Evolutionary conservation across 2,329 filamentous ascomycete species (phyloP).

Genomic region (Pseudomassariella vexata): DNA sequence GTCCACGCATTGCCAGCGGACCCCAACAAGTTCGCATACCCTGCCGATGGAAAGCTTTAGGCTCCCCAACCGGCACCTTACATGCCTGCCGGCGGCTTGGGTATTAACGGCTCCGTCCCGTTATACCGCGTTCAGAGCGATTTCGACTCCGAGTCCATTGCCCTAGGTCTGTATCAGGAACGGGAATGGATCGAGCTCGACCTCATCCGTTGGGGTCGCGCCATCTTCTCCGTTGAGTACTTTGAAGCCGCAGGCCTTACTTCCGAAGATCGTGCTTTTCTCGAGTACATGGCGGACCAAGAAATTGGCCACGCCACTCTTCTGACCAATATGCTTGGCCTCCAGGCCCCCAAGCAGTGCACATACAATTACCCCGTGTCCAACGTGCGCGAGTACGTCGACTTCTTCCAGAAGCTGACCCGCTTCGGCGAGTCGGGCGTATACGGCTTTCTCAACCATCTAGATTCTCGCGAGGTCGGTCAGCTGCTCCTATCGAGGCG

Average conservation of each 20-base stretch:
- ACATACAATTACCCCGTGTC: slow-evolving; percentile 76
- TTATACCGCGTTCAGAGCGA: slow-evolving; percentile 75
- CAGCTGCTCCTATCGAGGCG: slow-evolving; percentile 70
- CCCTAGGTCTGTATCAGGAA: slow-evolving; percentile 72
- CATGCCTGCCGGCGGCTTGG: slow-evolving; percentile 65
- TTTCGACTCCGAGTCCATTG: slow-evolving; percentile 76
- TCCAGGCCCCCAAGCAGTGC: slow-evolving; percentile 65
- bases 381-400: slow-evolving; percentile 70
- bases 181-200: slow-evolving; percentile 84
- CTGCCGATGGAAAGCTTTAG: slow-evolving; percentile 63
- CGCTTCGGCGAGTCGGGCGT: slow-evolving; percentile 75
- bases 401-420: slow-evolving; percentile 83
- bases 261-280: slow-evolving; percentile 62
- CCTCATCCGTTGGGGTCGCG: slow-evolving; percentile 71
- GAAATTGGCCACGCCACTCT: slow-evolving; percentile 74
- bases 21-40: slow-evolving; percentile 62
- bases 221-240: slow-evolving; percentile 61
- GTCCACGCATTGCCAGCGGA: slow-evolving; percentile 54
- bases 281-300: slow-evolving; percentile 73
- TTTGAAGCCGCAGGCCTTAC: slow-evolving; percentile 64
- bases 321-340: slow-evolving; percentile 71
- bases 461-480: slow-evolving; percentile 69
- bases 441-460: slow-evolving; percentile 73
- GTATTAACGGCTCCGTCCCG: slow-evolving; percentile 71
- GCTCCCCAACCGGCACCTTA: slow-evolving; percentile 66